Evolutionary conservation across 768 basidiomycete genomes (phyloP), one percentile per base, ranked within the genome.

Genomic region (Boletus rex-veris): DNA sequence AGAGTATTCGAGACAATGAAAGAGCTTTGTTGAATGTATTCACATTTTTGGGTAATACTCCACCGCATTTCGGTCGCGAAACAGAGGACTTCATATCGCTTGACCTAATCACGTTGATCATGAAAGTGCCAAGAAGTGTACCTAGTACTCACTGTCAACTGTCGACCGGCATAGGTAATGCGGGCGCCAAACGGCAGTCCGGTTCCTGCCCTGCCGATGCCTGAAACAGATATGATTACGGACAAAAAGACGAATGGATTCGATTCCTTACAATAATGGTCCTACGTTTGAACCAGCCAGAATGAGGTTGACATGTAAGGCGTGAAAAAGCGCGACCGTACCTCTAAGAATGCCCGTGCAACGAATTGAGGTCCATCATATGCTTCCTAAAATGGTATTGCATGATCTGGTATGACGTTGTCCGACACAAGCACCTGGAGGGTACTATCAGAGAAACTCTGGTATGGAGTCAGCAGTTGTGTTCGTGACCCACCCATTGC

Each of bases 71-170:
- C 44, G 5, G 28, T 49, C 1, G 68, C 68, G 18, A 67, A 70
- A 43, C 66, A 70, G 40, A 68, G 66, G 35, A 68, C 60, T 43
- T 70, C 68, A 51, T 70, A 68, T 2, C 42, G 58, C 30, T 60
- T 63, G 19, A 63, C 61, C 66, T 68, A 31, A 30, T 15, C 35
- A n/a, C 47, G 14, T 35, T 31, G 21, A 35, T 44, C 33, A 45
- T 37, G 37, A 39, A n/a, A 40, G 2, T 14, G 39, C 21, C 1
- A n/a, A 47, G 5, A 37, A 35, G 4, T 8, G 31, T 5, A 26
- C 19, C 11, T 0, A 12, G 9, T 6, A 54, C 60, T 51, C 30
- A 70, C 66, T 11, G 61, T 70, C 46, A 70, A 42, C 35, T 68
- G 63, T 41, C 54, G 58, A 24, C 57, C 55, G 7, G 33, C 57